Conservation (phyloP, 306 rosid species). For the Vigna radiata region DNA sequence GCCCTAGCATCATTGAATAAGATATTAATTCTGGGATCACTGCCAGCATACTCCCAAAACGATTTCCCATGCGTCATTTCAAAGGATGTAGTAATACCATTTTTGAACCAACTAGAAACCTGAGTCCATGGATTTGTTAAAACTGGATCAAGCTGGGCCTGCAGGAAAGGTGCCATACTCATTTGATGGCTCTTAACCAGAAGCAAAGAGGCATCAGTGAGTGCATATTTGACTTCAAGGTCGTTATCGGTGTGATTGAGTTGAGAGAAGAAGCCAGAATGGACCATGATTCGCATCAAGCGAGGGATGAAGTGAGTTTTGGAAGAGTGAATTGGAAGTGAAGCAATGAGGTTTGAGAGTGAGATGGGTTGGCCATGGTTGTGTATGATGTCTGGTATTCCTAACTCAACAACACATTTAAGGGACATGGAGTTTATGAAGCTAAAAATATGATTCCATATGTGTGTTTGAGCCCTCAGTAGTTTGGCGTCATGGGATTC, state of each 20-base stretch:
- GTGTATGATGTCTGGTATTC: constrained; percentile 42
- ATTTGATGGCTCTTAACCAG: not conserved
- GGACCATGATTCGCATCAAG: constrained; percentile 39
- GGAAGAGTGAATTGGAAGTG: constrained; percentile 26
- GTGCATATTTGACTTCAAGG: not conserved
- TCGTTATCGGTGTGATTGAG: not conserved
- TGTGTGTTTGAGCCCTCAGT: constrained; percentile 34
- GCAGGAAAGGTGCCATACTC: constrained; percentile 6
- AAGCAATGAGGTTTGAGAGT: constrained; percentile 19
- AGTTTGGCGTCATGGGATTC: constrained; percentile 19
- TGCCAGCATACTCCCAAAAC: constrained; percentile 2
- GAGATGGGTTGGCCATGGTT: constrained; percentile 6
- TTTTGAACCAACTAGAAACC: constrained; percentile 25
- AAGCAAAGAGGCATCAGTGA: constrained; percentile 22
- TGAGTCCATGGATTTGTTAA: not conserved
- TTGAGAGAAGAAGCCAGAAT: constrained; percentile 12
- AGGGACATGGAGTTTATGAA: constrained; percentile 47
- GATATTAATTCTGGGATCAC: not conserved
- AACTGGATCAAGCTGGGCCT: not conserved
- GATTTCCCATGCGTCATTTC: not conserved
- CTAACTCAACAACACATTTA: constrained; percentile 36
- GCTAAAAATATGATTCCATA: constrained; percentile 31
- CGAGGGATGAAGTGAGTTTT: not conserved
- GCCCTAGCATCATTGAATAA: constrained; percentile 41
- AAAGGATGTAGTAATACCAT: not conserved